A percentile compares a stretch with the other conserved stretches of the same genome.
Evolutionary conservation across 2,329 filamentous ascomycete genomes (phyloP).

Genomic region (Scolecobasidium constrictum): DNA sequence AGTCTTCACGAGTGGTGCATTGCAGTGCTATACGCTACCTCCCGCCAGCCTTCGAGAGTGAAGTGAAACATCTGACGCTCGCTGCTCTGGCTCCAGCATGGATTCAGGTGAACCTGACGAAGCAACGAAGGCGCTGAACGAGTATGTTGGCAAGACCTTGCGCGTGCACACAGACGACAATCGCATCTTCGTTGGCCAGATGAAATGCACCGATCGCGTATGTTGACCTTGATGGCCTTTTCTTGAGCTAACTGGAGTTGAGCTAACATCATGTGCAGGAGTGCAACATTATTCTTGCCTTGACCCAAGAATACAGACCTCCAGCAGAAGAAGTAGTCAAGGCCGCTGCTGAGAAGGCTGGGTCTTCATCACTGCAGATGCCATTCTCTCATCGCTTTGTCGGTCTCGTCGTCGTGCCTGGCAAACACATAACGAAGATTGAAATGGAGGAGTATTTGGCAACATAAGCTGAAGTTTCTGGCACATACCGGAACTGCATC

Average conservation of each 20-base stretch:
- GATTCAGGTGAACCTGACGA: constrained; percentile 14
- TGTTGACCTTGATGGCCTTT: too few relatives aligned
- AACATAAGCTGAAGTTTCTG: too few relatives aligned
- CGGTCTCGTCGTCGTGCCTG: constrained; percentile 81
- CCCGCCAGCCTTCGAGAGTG: too few relatives aligned
- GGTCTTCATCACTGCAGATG: constrained; percentile 47
- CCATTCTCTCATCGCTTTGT: constrained; percentile 52
- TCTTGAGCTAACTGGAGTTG: constrained; percentile 2
- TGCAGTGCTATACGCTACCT: too few relatives aligned
- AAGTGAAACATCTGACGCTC: too few relatives aligned
- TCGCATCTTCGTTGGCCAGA: constrained; percentile 77
- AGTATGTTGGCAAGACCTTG: constrained; percentile 67
- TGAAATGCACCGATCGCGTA: constrained; percentile 93
- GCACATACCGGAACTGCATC: too few relatives aligned
- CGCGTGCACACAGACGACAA: constrained; percentile 71
- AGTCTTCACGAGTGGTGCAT: too few relatives aligned
- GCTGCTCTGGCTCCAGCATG: too few relatives aligned
- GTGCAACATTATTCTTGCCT: constrained; percentile 73
- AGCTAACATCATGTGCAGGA: constrained; percentile 55
- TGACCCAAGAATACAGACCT: constrained; percentile 81
- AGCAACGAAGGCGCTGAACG: constrained; percentile 46
- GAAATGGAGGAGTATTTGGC: constrained; percentile 56
- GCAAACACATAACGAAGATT: constrained; percentile 74
- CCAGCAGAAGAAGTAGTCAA: constrained; percentile 33
- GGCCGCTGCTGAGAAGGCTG: constrained; percentile 40